Evolutionary conservation across 2,329 filamentous ascomycete species (phyloP).

Genomic region (Hypoxylon sp.): DNA sequence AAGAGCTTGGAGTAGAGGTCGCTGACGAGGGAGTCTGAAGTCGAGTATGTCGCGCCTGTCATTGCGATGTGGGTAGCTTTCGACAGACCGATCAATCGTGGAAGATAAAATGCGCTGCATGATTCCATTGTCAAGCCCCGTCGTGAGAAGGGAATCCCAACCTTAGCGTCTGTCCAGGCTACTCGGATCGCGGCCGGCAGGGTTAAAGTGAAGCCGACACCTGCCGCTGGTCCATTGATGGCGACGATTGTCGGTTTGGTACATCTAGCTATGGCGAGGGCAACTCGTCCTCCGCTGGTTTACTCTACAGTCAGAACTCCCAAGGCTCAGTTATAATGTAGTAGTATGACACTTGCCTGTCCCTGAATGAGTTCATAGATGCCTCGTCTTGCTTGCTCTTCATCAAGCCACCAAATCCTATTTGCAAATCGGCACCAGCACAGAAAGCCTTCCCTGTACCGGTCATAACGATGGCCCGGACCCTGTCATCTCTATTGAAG

Average conservation of each 20-base stretch:
- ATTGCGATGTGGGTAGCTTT: background rate
- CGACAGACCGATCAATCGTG: background rate
- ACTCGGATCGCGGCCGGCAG: background rate
- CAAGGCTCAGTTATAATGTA: background rate
- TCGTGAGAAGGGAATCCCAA: background rate
- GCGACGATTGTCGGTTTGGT: conserved; percentile 2
- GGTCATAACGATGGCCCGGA: conserved; percentile 1
- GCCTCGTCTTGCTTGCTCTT: conserved; percentile 4
- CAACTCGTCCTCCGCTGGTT: background rate
- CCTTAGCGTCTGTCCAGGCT: conserved; percentile 1
- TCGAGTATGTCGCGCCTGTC: background rate
- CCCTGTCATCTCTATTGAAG: background rate
- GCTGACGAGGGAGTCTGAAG: background rate
- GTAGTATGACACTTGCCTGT: background rate
- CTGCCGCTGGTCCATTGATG: background rate
- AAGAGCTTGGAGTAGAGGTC: conserved; percentile 1
- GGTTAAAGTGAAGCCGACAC: background rate
- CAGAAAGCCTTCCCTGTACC: background rate
- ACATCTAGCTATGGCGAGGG: background rate
- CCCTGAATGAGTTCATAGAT: conserved; percentile 2
- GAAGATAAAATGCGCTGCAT: conserved; percentile 1
- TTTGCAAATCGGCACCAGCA: background rate
- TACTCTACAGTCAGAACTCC: background rate
- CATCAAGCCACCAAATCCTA: conserved; percentile 2
- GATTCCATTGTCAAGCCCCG: background rate